Conservation (phyloP, 2,329 filamentous ascomycete genomes). For the Exophiala spinifera region DNA sequence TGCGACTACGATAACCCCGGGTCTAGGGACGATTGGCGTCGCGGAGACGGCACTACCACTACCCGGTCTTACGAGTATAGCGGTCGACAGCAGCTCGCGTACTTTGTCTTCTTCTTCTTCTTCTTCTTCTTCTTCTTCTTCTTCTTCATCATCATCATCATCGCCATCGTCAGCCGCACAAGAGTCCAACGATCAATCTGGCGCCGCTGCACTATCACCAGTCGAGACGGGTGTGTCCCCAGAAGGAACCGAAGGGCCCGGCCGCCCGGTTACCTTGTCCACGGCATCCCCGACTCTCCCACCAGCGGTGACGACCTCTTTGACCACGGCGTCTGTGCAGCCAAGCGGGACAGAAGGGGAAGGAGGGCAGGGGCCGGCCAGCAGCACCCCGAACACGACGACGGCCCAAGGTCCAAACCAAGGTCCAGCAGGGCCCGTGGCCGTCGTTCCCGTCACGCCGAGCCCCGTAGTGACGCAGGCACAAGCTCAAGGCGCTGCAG, state of each 20-base stretch:
- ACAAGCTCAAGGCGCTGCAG: not conserved
- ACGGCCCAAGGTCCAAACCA: too few relatives aligned
- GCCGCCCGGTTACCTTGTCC: not conserved
- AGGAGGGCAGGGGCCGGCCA: not conserved
- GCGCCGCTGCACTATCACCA: not conserved
- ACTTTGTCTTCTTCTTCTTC: too few relatives aligned
- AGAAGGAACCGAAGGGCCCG: not conserved
- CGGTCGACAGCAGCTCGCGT: too few relatives aligned
- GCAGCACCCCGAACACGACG: too few relatives aligned
- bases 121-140: too few relatives aligned
- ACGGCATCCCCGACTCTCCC: not conserved
- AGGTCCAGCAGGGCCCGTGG: conserved; percentile 1
- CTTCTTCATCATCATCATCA: too few relatives aligned
- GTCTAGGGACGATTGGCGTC: conserved; percentile 1
- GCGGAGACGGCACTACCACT: not conserved
- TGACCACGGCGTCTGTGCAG: not conserved
- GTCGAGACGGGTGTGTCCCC: not conserved
- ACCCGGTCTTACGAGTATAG: not conserved
- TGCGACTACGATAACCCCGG: conserved; percentile 43
- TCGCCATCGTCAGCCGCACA: not conserved
- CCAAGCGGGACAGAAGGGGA: not conserved
- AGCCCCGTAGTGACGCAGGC: not conserved
- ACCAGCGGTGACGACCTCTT: not conserved
- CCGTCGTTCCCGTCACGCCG: conserved; percentile 6
- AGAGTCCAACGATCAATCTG: not conserved